Base-by-base conservation (phyloP, 2,329 filamentous ascomycete genomes). In the Chrysoporthe austroafricana region DNA sequence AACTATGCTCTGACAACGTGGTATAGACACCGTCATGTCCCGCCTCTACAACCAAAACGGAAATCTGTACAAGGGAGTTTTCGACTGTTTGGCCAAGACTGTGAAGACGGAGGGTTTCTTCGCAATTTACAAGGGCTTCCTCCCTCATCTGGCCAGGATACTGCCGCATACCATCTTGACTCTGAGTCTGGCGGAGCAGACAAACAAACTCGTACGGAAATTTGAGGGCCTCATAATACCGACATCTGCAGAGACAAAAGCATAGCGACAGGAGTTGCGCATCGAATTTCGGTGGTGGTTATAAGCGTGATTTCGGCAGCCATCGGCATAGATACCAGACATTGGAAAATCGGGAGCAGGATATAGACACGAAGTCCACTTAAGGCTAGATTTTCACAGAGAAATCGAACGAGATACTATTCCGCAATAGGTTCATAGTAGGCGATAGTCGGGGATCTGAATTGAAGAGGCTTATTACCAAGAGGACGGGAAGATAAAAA, bases 41-140 rank as follows among this genome's bases (percentile, higher is more conserved):
- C 91, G 96, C 71, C 90, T 99, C 84, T 99, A 99, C 85, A 99
- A 99, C 83, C 96, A 99, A 79, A 97, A 94, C 70, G 96, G 96
- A 63, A 97, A 97, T 77, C 86, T 99, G n/a, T 99, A 99, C 84
- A 90, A 87, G 73, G 92, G 94, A 68, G 93, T 96, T 4, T 92
- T 97, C 71, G 96, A 99, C 81, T 99, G 96, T 78, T 80, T 98
- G 69, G 88, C 87, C 77, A 94, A 97, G 82, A 99, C 96, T 0
- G 85, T 99, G 70, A 91, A 90, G 77, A 97, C 93, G 0, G 96
- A 99, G 78, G 96, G 96, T 32, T 74, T 97, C 63, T 81, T 98
- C 59, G 96, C 96, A 70, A 92, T 99, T 68, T 99, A 99, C 85
- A 99, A 99, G 84, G 96, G 96, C 68, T 97, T 96, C 83, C 88